A percentile compares a stretch with the other conserved stretches of the same genome.
phyloP scores from a whole-genome alignment of 2,329 filamentous ascomycete genomes.

The Pseudofabraea citricarpa region DNA sequence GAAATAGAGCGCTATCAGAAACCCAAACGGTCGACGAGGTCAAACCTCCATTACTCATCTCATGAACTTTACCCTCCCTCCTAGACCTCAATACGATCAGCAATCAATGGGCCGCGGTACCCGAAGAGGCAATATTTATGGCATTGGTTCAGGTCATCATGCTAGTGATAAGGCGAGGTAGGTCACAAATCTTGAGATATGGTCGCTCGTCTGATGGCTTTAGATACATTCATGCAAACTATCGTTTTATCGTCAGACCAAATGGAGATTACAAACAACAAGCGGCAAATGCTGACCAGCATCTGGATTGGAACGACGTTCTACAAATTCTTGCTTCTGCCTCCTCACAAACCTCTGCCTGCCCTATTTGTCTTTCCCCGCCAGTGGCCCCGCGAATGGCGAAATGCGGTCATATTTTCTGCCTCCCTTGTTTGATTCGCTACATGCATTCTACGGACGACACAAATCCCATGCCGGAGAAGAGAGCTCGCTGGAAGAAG shows the following conservation, averaged over 20 bases:
- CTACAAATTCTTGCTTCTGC: constrained; percentile 88
- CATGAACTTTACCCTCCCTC: constrained; percentile 83
- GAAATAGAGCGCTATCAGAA: constrained; percentile 40
- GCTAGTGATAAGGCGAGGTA: constrained; percentile 85
- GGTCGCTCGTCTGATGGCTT: no score
- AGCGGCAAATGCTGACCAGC: constrained; percentile 79
- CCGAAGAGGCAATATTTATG: constrained; percentile 71
- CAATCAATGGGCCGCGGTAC: constrained; percentile 46
- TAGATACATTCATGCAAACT: constrained; percentile 91
- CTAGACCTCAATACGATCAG: constrained; percentile 55
- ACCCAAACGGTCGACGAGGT: constrained; percentile 73
- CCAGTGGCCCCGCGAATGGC: constrained; percentile 96
- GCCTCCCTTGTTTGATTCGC: constrained; percentile 84
- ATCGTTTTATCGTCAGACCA: constrained; percentile 91
- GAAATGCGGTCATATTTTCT: constrained; percentile 95
- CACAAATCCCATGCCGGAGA: constrained; percentile 52
- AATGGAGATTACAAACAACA: constrained; percentile 74
- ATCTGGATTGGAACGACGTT: constrained; percentile 86
- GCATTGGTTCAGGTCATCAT: constrained; percentile 83
- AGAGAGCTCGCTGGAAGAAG: constrained; percentile 80
- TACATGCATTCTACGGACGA: constrained; percentile 91
- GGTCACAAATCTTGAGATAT: constrained; percentile 18
- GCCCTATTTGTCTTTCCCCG: constrained; percentile 90
- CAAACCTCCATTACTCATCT: constrained; percentile 97
- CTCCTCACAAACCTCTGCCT: constrained; percentile 82